A percentile compares a stretch with the other conserved stretches of the same genome.
These are phyloP conservation scores for Daldinia decipiens DNA, from an alignment of 495 filamentous ascomycete genomes.

Conservation along the genomic window DNA sequence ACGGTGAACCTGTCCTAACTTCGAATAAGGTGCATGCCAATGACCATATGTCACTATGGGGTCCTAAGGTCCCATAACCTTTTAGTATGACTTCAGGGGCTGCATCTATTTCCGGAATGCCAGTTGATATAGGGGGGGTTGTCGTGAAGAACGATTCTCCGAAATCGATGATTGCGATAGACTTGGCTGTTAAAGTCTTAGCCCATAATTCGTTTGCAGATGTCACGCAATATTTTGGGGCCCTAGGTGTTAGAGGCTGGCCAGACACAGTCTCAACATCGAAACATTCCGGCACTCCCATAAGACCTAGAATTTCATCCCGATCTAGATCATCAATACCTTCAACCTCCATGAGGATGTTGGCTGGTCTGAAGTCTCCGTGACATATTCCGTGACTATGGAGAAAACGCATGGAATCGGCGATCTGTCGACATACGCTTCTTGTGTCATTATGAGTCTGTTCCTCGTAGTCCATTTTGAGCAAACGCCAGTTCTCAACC, in stretches of 20 bases:
- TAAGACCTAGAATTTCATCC: constrained; percentile 20
- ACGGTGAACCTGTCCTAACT: constrained; percentile 1
- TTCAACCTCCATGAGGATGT: constrained; percentile 42
- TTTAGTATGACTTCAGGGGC: constrained; percentile 42
- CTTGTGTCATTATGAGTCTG: constrained; percentile 7
- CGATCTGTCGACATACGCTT: constrained; percentile 42
- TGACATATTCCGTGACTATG: constrained; percentile 44
- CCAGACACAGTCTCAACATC: constrained; percentile 14
- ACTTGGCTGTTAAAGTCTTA: neutral
- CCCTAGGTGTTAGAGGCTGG: neutral
- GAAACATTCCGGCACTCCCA: constrained; percentile 9
- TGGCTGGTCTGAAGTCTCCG: constrained; percentile 43
- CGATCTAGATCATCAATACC: constrained; percentile 37
- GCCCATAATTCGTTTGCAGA: neutral
- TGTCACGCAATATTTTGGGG: constrained; percentile 41
- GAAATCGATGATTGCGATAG: constrained; percentile 45
- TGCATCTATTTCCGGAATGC: constrained; percentile 34
- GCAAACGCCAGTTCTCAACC: constrained; percentile 3
- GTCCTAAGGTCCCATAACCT: constrained; percentile 8
- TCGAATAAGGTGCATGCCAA: constrained; percentile 41
- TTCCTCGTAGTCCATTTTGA: neutral
- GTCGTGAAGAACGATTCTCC: constrained; percentile 38
- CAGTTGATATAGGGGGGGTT: constrained; percentile 12
- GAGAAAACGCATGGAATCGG: constrained; percentile 33
- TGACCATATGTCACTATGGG: constrained; percentile 43